Percentiles rank a stretch among this genome's conserved stretches.
Conservation (phyloP, 208 protist species). For the Angomonas deanei region DNA sequence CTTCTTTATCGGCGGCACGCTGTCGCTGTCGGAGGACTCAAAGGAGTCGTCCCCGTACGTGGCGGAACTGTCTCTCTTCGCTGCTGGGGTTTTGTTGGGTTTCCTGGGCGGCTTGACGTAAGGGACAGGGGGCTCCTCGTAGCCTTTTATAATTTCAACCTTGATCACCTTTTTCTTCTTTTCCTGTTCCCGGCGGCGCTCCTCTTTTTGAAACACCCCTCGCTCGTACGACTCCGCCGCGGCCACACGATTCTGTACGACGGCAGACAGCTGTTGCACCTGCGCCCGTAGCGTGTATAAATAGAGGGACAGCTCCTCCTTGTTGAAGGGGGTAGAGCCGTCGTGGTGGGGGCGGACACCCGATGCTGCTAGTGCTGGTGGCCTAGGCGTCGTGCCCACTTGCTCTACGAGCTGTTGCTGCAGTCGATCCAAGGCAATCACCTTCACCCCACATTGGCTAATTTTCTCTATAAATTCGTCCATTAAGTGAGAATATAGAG, state of each 20-base stretch:
- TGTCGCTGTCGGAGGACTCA: neutral
- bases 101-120: neutral
- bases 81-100: neutral
- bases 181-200: neutral
- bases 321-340: no score
- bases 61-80: neutral
- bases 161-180: conserved; percentile 1
- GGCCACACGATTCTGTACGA: neutral
- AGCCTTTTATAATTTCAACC: neutral
- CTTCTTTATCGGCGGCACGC: neutral
- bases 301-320: neutral
- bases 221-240: conserved; percentile 1
- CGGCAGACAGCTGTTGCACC: neutral
- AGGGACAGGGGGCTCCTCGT: neutral
- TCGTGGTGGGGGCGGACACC: no score
- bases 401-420: conserved; percentile 2
- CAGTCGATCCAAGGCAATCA: neutral
- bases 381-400: neutral
- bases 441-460: neutral
- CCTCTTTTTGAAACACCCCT: neutral
- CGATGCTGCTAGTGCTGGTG: no score
- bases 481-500: neutral
- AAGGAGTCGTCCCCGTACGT: neutral
- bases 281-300: conserved; percentile 1
- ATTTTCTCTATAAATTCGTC: conserved; percentile 1